Base-by-base conservation (phyloP, 208 protist species). In the Leptomonas pyrrhocoris region DNA sequence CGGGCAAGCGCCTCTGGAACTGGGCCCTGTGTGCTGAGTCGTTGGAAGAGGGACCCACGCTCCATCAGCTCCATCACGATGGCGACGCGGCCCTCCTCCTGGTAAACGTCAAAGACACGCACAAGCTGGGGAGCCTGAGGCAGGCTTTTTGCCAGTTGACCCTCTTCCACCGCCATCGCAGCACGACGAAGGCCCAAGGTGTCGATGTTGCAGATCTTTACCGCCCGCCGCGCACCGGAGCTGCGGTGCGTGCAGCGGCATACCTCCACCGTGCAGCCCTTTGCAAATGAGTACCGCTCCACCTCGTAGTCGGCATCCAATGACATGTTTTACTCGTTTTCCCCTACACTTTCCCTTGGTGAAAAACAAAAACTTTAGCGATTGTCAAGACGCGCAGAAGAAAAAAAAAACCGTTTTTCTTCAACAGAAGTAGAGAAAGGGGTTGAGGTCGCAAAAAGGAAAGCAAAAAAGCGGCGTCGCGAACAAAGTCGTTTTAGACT, bases 11-110 rank as follows among this genome's bases (percentile, higher is more conserved):
- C 85, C 61, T 96, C 96, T 0, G 89, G 88, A 49, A 99, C 97
- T 15, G 98, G 71, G 4, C 88, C 90, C 53, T 88, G 74, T 50
- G 91, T 85, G 67, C 94, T 90, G 51, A 95, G 83, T 55, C 96
- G 96, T 72, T 99, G 94, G 53, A 99, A 95, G 68, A 98, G 90
- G 70, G 98, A 99, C 1, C 99, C 98, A 31, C 94, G 94, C 57
- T 96, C 88, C 53, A 99, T 89, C 57, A 99, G 92, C 86, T 99
- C 99, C 73, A 99, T 98, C 12, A 99, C 94, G 51, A 98, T 88
- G 19, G 81, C 79, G 2, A 92, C 71, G 38, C 86, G 89, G 9
- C 77, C 77, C 0, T 59, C 67, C 23, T 84, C 82, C 27, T 98
- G 85, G 43, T 95, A 94, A 2, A 97, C 93, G 50, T 98, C 94